Evolutionary conservation across 2,329 filamentous ascomycete species (phyloP), one percentile per base, ranked within the genome.

Genomic region (Xylaria sp.): DNA sequence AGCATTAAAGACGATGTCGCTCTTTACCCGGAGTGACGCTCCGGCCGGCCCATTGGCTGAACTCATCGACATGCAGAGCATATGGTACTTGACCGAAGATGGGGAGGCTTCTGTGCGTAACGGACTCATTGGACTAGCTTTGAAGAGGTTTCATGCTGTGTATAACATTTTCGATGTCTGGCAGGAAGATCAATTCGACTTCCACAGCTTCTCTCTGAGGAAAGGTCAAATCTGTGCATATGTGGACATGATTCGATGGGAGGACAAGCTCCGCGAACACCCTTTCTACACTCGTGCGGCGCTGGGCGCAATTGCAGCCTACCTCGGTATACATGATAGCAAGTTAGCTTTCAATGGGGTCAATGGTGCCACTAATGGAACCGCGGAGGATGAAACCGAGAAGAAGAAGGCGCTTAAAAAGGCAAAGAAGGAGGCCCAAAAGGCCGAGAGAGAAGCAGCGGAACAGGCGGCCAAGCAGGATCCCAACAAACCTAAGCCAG

Each of bases 161-260:
- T 89, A 90, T 76, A 92, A 92, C 78, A 96, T 99, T 68, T 99
- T 99, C 72, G 94, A 98, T 69, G 88, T 92, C 19, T 99, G 95
- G 95, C 91, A 96, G 74, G 96, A 99, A 76, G 95, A 99, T 71
- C 95, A 99, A 74, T 97, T 98, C 72, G 95, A 99, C 76, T 99
- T 99, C 82, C 96, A 99, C 82, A 92, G 88, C 75, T 99, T 99
- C 78, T 97, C 93, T 19, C 82, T 99, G n/a, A 85, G 95, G 19
- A 99, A 98, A 78, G 96, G 96, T 14, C 94, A 97, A 82, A 92
- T 98, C 64, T 85, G 94, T 60, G 92, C 95, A 1, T 99, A 99
- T 74, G 83, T 99, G 42, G 94, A 97, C 71, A 97, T 99, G 92
- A 84, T 99, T 49, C 87, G 91, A 70, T 99, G 95, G 96, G 94